Conservation (phyloP, 1,139 yeast species). For the Martiniozyma asiatica region DNA sequence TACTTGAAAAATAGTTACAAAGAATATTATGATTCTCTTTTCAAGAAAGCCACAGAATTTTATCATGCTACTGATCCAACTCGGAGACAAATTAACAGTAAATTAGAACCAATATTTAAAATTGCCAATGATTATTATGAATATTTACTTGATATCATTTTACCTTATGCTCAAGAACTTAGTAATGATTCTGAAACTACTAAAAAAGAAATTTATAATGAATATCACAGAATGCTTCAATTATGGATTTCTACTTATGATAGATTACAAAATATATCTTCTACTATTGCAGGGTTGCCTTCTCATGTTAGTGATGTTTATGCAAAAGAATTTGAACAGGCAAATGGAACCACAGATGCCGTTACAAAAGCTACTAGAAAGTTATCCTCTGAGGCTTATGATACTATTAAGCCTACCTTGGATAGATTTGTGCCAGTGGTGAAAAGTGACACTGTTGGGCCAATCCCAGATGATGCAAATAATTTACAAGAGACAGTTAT, state of each 20-base stretch:
- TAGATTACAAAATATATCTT: slow-evolving; percentile 13
- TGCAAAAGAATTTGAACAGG: slow-evolving; percentile 15
- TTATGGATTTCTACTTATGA: slow-evolving; percentile 12
- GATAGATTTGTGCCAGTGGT: slow-evolving; percentile 17
- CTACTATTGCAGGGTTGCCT: slow-evolving; percentile 16
- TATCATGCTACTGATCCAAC: background rate
- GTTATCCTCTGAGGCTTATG: slow-evolving; percentile 21
- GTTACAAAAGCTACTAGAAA: slow-evolving; percentile 22
- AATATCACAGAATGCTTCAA: slow-evolving; percentile 13
- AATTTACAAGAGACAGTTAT: no score
- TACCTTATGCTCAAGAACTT: slow-evolving; percentile 11
- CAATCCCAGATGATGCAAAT: slow-evolving; percentile 7
- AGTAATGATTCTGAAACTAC: background rate
- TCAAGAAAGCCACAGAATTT: background rate
- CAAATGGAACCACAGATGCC: slow-evolving; percentile 18
- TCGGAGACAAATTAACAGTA: slow-evolving; percentile 2
- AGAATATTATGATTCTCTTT: background rate
- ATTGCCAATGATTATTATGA: slow-evolving; percentile 16
- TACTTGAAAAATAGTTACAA: background rate
- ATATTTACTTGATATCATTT: slow-evolving; percentile 9
- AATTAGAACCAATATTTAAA: slow-evolving; percentile 14
- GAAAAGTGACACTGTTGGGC: slow-evolving; percentile 6
- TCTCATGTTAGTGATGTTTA: slow-evolving; percentile 19
- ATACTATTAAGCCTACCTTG: slow-evolving; percentile 18
- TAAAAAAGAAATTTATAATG: slow-evolving; percentile 5